phyloP scores from a whole-genome alignment of 2,329 filamentous ascomycete species.

The Bretziella fagacearum region DNA sequence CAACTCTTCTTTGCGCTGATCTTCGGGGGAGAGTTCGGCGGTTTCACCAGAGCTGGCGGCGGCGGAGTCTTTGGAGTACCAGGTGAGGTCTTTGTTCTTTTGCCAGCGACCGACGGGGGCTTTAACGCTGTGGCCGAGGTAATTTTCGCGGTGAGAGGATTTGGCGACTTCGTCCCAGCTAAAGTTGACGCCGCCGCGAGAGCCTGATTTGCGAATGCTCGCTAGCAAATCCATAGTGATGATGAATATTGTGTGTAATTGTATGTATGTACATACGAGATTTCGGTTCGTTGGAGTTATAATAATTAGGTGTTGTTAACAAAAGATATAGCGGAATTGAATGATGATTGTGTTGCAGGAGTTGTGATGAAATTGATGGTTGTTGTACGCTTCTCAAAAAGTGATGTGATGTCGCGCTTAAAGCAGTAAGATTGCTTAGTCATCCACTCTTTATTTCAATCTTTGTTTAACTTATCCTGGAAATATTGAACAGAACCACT shows the following conservation, averaged over 20 bases:
- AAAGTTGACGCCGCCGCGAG: slow-evolving; percentile 86
- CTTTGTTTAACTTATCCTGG: too few relatives aligned
- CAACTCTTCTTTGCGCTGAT: slow-evolving; percentile 59
- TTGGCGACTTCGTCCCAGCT: slow-evolving; percentile 88
- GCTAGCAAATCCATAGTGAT: slow-evolving; percentile 78
- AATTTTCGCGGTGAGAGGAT: slow-evolving; percentile 75
- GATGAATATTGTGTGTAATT: not conserved
- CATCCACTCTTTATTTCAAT: too few relatives aligned
- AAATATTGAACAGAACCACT: too few relatives aligned
- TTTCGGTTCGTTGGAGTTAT: too few relatives aligned
- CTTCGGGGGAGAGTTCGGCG: slow-evolving; percentile 29
- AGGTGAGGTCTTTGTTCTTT: slow-evolving; percentile 50
- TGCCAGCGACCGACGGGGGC: slow-evolving; percentile 89
- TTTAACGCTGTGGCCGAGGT: slow-evolving; percentile 79
- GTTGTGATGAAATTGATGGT: too few relatives aligned
- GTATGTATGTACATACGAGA: too few relatives aligned
- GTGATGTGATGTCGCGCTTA: too few relatives aligned
- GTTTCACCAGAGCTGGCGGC: slow-evolving; percentile 25
- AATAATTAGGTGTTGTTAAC: too few relatives aligned
- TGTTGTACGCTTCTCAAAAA: too few relatives aligned
- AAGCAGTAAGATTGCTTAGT: too few relatives aligned
- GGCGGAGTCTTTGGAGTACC: slow-evolving; percentile 45
- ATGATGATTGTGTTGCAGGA: too few relatives aligned
- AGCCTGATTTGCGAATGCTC: slow-evolving; percentile 77
- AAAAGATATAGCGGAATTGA: too few relatives aligned